These are phyloP conservation scores for Fusarium sp. DNA, from an alignment of 2,329 filamentous ascomycete genomes.

Conservation along the genomic window DNA sequence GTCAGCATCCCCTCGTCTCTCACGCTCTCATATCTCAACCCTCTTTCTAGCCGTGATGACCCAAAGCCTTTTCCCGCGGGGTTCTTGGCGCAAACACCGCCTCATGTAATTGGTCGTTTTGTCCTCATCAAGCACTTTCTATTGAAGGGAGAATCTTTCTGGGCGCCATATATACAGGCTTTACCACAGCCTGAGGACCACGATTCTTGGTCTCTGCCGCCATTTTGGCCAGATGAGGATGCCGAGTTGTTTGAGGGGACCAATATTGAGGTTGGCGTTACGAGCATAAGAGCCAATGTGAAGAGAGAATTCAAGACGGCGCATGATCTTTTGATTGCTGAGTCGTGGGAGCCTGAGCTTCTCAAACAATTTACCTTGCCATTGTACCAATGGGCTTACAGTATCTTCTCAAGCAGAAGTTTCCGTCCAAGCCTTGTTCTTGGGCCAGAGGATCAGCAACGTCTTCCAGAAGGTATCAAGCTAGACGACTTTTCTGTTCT, in stretches of 20 bases:
- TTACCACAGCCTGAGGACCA: conserved; percentile 69
- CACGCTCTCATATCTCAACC: conserved; percentile 68
- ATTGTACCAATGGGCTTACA: conserved; percentile 72
- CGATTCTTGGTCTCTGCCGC: conserved; percentile 63
- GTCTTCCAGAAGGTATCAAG: conserved; percentile 45
- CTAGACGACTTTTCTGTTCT: conserved; percentile 73
- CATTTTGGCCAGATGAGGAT: conserved; percentile 72
- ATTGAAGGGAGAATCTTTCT: conserved; percentile 65
- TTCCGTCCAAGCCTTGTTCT: conserved; percentile 70
- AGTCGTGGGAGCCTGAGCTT: conserved; percentile 40
- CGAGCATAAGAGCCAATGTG: conserved; percentile 58
- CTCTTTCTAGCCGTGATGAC: conserved; percentile 45
- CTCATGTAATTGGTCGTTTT: conserved; percentile 72
- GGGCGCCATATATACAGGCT: conserved; percentile 73
- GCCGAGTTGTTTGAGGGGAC: conserved; percentile 64
- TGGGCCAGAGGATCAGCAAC: conserved; percentile 42
- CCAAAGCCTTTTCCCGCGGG: conserved; percentile 53
- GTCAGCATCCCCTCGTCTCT: conserved; percentile 62
- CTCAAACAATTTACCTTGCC: conserved; percentile 52
- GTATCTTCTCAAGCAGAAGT: conserved; percentile 71
- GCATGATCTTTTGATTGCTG: conserved; percentile 46
- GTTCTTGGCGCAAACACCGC: conserved; percentile 61
- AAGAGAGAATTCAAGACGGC: conserved; percentile 58
- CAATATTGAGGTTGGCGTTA: conserved; percentile 59
- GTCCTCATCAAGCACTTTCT: conserved; percentile 76